Evolutionary conservation across 345 rosid species (phyloP), one percentile per base, ranked within the genome.

Genomic region (Eucalyptus leucophloia): DNA sequence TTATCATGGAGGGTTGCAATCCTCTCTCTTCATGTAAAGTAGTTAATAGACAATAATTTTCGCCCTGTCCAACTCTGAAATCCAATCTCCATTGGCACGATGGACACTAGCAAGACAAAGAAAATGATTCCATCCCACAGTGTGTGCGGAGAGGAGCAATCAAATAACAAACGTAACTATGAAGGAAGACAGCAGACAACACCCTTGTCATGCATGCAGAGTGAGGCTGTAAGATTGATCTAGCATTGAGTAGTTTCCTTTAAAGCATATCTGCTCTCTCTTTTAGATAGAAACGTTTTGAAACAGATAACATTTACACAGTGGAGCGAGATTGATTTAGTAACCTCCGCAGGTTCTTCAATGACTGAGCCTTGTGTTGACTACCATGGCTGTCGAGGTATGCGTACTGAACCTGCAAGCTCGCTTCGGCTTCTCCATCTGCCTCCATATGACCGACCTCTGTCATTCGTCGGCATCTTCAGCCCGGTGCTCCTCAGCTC

Each of bases 331-430:
- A 65, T 65, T n/a, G 77, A 0, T n/a, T 65, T 65, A n/a, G 23
- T 65, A 65, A n/a, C 40, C 21, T 65, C 77, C 77, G 18, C 17
- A 65, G 77, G 18, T 65, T 65, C 19, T 65, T 65, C 40, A 62
- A 16, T 65, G 77, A 30, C 77, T 14, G 37, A 65, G 37, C 77
- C 32, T 65, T n/a, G 77, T 7, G 77, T 65, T n/a, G 37, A n/a
- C 77, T 15, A 65, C 37, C 77, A n/a, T 2, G 77, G 77, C 11
- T 65, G 90, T 94, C 93, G 80, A 95, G 45, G 77, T 93, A 92
- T 88, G 96, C 95, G 88, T 94, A 95, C 90, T 91, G 91, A 40
- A 94, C 92, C 90, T 94, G 96, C 72, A 49, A 45, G 49, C 54
- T 30, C 50, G 47, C 87, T 89, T 92, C 11, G 92, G 93, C 91